Conservation (phyloP, 2,329 filamentous ascomycete genomes). For the Penicillium sp. region DNA sequence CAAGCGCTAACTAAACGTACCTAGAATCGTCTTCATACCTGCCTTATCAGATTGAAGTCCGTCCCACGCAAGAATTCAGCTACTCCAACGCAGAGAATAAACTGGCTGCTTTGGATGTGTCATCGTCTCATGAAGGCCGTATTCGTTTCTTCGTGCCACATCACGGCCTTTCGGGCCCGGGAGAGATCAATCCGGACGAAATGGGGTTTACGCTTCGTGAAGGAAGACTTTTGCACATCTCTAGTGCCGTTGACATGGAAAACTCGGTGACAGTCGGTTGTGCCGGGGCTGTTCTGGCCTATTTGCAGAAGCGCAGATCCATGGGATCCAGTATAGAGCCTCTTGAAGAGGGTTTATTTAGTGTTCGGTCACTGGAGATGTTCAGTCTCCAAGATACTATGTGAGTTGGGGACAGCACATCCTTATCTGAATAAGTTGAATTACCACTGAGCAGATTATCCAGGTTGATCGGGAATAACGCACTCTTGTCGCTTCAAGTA, state of each 20-base stretch:
- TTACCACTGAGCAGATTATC: background rate
- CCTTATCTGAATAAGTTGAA: background rate
- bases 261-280: conserved; percentile 73
- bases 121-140: conserved; percentile 43
- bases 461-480: conserved; percentile 78
- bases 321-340: conserved; percentile 59
- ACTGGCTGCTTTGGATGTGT: conserved; percentile 55
- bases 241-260: conserved; percentile 66
- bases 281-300: conserved; percentile 76
- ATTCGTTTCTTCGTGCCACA: conserved; percentile 59
- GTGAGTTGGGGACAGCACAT: conserved; percentile 35
- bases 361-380: conserved; percentile 62
- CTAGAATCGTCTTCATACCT: conserved; percentile 48
- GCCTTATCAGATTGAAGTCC: conserved; percentile 59
- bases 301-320: conserved; percentile 64
- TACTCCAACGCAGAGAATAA: conserved; percentile 62
- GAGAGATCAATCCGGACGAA: conserved; percentile 36
- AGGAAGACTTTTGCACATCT: conserved; percentile 61
- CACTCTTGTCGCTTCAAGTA: conserved; percentile 76
- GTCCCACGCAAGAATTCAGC: conserved; percentile 67
- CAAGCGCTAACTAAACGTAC: background rate
- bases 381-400: conserved; percentile 62
- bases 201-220: conserved; percentile 51
- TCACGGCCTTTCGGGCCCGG: conserved; percentile 45
- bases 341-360: conserved; percentile 51